Evolutionary conservation across 2,329 filamentous ascomycete genomes (phyloP).

Genomic region (Madurella mycetomatis): DNA sequence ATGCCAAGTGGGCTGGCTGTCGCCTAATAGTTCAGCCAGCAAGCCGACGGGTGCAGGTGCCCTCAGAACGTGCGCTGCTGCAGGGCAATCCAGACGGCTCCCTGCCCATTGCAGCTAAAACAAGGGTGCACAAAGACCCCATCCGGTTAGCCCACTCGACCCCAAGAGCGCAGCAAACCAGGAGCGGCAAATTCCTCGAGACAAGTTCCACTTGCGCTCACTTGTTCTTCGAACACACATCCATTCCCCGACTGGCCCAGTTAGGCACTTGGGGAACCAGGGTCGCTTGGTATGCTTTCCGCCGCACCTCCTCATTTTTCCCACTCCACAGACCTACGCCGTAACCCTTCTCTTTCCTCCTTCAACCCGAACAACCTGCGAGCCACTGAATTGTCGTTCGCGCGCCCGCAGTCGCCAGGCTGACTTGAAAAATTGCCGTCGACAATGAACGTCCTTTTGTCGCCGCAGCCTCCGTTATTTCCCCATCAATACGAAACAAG

Average conservation of each 20-base stretch:
- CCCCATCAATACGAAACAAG: conserved; percentile 54
- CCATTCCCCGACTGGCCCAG: conserved; percentile 16
- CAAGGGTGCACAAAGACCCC: background rate
- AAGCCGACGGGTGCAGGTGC: too few relatives aligned
- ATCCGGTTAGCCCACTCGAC: background rate
- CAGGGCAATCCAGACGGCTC: too few relatives aligned
- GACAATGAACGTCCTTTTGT: conserved; percentile 59
- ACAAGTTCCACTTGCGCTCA: conserved; percentile 7
- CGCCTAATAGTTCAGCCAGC: too few relatives aligned
- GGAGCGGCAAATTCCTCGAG: conserved; percentile 9
- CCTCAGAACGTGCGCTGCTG: too few relatives aligned
- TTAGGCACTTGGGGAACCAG: conserved; percentile 7
- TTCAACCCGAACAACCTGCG: conserved; percentile 3
- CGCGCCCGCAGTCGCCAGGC: background rate
- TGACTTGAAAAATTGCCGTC: background rate
- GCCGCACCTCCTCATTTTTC: conserved; percentile 24
- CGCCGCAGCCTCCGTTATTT: conserved; percentile 56
- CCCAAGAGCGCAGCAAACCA: conserved; percentile 5
- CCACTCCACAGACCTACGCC: conserved; percentile 16
- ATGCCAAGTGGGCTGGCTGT: too few relatives aligned
- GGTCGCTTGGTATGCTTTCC: conserved; percentile 12
- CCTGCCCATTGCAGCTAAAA: conserved; percentile 1
- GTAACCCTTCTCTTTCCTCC: conserved; percentile 12
- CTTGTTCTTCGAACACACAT: conserved; percentile 12
- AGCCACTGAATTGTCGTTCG: background rate